Evolutionary conservation across 257 asterid species (phyloP), one percentile per base, ranked within the genome.

Genomic region (Solanum bukasovii): DNA sequence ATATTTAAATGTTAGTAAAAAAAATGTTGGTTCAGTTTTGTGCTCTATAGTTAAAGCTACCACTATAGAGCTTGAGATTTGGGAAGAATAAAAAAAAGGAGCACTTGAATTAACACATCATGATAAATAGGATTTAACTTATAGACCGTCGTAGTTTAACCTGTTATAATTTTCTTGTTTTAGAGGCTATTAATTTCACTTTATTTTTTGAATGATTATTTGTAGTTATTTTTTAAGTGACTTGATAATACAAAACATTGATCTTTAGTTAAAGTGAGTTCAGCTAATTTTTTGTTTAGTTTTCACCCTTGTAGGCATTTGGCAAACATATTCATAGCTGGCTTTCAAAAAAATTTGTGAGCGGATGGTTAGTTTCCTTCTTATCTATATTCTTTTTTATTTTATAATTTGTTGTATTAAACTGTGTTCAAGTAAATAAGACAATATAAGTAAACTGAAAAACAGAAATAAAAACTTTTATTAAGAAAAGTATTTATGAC

Each of bases 321-420:
- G 86, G 87, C 72, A 89, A 84, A 49, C 88, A 84, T 18, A 33
- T 89, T 65, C 88, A 34, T 27, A 89, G 91, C 87, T 89, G 91
- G 91, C 85, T 89, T 49, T 87, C 91, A 9, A 88, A 89, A 78
- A 89, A 89, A 83, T 87, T 89, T 49, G 82, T 87, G 35, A 87
- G 84, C 37, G 90, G 90, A 87, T 89, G 91, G 91, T 89, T 84
- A 77, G 31, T 38, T 75, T 73, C 13, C 34, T 33, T 37, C 72
- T 65, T 10, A 11, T 65, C 33, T 61, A 23, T 10, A 61, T 61
- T 56, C n/a, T 65, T 65, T 65, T 10, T 63, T 4, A 65, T 11
- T 23, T 63, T n/a, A 65, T n/a, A 25, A 21, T n/a, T 1, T 65
- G 16, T 65, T 65, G 63, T 56, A n/a, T 4, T n/a, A n/a, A 65